phyloP scores from a whole-genome alignment of 495 filamentous ascomycete genomes.

The Annulohypoxylon bovei region DNA sequence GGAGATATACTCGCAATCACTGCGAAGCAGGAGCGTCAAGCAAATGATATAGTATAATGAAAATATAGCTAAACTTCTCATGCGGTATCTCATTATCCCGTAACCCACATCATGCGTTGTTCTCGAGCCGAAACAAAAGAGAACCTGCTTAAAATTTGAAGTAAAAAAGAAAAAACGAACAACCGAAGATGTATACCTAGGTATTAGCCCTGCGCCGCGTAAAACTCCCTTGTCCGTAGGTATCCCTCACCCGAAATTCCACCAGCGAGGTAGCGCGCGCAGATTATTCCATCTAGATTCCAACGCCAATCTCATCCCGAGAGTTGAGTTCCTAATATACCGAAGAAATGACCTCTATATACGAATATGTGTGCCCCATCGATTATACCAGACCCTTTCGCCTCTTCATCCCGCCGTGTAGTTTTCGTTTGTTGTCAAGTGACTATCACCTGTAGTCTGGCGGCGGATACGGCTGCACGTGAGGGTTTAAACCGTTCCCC shows the following conservation, averaged over 20 bases:
- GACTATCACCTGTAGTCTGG: conserved; percentile 19
- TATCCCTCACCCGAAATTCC: not conserved
- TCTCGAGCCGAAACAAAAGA: conserved; percentile 16
- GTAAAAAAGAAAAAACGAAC: not conserved
- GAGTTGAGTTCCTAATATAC: not conserved
- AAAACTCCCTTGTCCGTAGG: conserved; percentile 7
- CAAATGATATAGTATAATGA: conserved; percentile 11
- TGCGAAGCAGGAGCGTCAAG: not conserved
- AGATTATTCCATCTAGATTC: conserved; percentile 28
- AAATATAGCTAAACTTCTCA: conserved; percentile 16
- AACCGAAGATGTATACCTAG: not conserved
- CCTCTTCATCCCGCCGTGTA: not conserved
- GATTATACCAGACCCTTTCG: not conserved
- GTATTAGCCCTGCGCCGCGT: conserved; percentile 4
- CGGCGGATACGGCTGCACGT: conserved; percentile 22
- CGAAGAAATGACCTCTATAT: conserved; percentile 9
- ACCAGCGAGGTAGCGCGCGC: conserved; percentile 2
- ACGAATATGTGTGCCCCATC: conserved; percentile 11
- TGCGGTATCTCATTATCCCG: conserved; percentile 27
- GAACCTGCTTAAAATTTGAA: conserved; percentile 21
- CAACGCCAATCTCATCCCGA: conserved; percentile 18
- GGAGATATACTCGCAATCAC: not conserved
- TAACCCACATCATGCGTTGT: not conserved
- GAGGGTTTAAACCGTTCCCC: conserved; percentile 21
- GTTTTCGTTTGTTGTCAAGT: not conserved